Evolutionary conservation across 2,329 filamentous ascomycete species (phyloP), one percentile per base, ranked within the genome.

Genomic region (Diaporthe citrichinensis): DNA sequence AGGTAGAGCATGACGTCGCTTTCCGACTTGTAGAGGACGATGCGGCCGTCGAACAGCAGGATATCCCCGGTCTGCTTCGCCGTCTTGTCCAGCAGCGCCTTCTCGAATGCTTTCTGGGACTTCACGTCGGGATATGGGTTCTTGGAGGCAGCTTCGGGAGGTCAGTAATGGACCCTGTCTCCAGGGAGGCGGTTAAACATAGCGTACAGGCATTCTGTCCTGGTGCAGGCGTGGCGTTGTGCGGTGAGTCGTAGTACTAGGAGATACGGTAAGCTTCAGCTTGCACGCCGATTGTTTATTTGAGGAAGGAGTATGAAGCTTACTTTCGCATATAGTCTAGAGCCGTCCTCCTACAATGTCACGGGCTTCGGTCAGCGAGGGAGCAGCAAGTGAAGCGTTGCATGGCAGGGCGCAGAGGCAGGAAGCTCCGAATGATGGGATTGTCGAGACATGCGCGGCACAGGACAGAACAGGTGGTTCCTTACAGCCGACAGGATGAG

Each of bases 21-120:
- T 88, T 99, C 97, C 87, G 94, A 94, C 92, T 99, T 99, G 90
- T 98, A 99, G 71, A 98, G 93, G 73, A 98, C 95, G 77, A 99
- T 94, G 81, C 95, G 92, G 87, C 97, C 97, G 86, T 99, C 97
- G 87, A 98, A 98, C 74, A 99, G 92, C 80, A 99, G 97, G 81
- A 99, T 97, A 87, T 98, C 97, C 80, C 94, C 95, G 20, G 92
- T 96, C 87, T 97, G 95, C 89, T 98, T 99, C 79, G 94, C 93
- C 23, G 97, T 98, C 90, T 99, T 98, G 82, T 98, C 93, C 76
- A 98, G 87, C 53, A 99, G 90, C 8, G 96, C 97, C 88, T 98
- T 98, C 86, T 99, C 97, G 82, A 99, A 99, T 2, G 94, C 91
- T 85, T 97, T 98, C 87, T 99, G 97, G 80, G 97, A 92, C 88